Evolutionary conservation across 768 basidiomycete genomes (phyloP), one percentile per base, ranked within the genome.

Genomic region (Lentinus tigrinus): DNA sequence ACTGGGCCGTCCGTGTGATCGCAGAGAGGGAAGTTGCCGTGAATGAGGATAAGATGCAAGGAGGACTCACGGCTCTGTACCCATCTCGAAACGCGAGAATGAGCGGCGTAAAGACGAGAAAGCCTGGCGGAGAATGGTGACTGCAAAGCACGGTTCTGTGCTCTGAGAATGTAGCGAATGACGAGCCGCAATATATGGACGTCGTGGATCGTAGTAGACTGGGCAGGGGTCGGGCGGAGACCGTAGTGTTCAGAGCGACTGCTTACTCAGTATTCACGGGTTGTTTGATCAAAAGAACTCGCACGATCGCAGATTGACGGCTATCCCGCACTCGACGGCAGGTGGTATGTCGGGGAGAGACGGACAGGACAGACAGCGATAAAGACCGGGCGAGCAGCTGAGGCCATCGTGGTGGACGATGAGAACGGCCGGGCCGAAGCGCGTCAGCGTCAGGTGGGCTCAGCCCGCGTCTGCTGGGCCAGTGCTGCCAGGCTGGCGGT

Each of bases 51-150:
- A 23, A 26, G 16, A 23, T 23, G 8, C 13, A 23, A 26, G 14
- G 43, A 46, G 43, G 6, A 24, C 51, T 52, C 31, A 52, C 51
- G 51, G 51, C 9, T 52, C 51, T 3, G 37, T 26, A 14, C 51
- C 21, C 51, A 52, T 52, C n/a, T 26, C 51, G 39, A 52, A 52
- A 16, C 39, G 7, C 26, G 51, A 52, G 39, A 39, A 23, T 27
- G 31, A 34, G 19, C 34, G 49, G 10, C 36, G 49, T 4, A 46
- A 14, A 9, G 19, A 46, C 11, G 19, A 26, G 19, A 56, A 19
- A 11, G 36, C 2, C 43, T 52, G 59, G 60, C 55, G 60, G 51
- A 37, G 55, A 61, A 61, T 57, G 60, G 37, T 57, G 60, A 21
- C 47, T n/a, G 27, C 19, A 34, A 19, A 47, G 43, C 43, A 46